Evolutionary conservation across 2,329 filamentous ascomycete genomes (phyloP).

Genomic region (Penicillium sp.): DNA sequence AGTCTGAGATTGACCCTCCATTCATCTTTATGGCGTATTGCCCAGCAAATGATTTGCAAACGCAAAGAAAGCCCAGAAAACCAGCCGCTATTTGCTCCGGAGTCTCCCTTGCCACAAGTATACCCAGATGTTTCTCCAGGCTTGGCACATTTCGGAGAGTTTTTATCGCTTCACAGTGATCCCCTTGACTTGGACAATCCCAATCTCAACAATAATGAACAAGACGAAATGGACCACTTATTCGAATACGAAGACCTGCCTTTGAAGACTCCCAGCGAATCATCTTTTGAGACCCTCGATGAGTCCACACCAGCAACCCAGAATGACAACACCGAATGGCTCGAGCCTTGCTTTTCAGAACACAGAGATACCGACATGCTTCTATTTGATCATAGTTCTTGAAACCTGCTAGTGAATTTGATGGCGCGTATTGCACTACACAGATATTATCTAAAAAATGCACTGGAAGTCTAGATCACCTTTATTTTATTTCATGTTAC

Average conservation of each 20-base stretch:
- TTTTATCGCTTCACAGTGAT: background rate
- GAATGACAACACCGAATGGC: background rate
- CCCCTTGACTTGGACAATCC: background rate
- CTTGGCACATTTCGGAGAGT: background rate
- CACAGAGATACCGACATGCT: background rate
- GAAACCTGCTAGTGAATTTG: background rate
- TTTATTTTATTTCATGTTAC: background rate
- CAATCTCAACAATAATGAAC: background rate
- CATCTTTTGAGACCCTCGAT: background rate
- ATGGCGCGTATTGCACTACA: background rate
- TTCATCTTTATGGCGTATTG: constrained; percentile 32
- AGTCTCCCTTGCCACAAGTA: background rate
- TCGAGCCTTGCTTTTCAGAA: background rate
- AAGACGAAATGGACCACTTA: background rate
- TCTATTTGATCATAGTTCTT: background rate
- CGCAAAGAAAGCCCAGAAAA: constrained; percentile 1
- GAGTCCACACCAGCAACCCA: background rate
- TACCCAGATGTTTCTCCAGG: background rate
- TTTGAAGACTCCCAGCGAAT: background rate
- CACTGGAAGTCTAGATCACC: background rate
- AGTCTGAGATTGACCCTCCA: constrained; percentile 23
- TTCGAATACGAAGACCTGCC: background rate
- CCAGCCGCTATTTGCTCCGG: background rate
- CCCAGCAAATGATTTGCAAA: constrained; percentile 27
- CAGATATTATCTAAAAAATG: background rate